These are phyloP conservation scores for Cryptosporidium viatorum DNA, from an alignment of 169 alveolate species.

Conservation along the genomic window DNA sequence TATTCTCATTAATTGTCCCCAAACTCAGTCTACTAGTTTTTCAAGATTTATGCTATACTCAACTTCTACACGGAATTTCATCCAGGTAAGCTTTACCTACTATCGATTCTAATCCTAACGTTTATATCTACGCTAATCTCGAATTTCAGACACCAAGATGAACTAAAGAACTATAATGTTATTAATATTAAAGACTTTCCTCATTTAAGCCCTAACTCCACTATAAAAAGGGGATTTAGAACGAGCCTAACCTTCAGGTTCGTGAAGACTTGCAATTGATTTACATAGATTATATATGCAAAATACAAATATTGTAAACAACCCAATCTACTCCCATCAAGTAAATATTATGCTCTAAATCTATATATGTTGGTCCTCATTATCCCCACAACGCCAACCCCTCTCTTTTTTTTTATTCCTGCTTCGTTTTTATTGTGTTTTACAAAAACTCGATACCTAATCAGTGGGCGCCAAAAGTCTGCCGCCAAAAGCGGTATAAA, in stretches of 20 bases:
- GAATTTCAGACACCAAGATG: slow-evolving; percentile 3
- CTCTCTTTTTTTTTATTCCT: background rate
- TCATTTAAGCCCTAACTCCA: background rate
- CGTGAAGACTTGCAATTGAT: background rate
- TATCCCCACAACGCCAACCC: background rate
- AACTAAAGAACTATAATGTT: background rate
- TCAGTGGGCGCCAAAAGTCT: background rate
- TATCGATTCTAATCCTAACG: background rate
- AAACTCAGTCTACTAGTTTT: slow-evolving; percentile 45
- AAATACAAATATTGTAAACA: background rate
- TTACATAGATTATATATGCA: background rate
- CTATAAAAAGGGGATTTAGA: slow-evolving; percentile 33
- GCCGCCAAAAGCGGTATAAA: background rate
- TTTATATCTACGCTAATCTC: background rate
- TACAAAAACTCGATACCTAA: slow-evolving; percentile 1
- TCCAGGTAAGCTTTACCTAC: slow-evolving; percentile 21
- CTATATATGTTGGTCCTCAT: background rate
- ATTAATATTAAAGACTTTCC: slow-evolving; percentile 28
- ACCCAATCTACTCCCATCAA: background rate
- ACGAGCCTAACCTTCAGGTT: slow-evolving; percentile 60
- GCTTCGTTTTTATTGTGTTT: background rate
- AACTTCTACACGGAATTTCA: slow-evolving; percentile 65
- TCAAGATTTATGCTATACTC: slow-evolving; percentile 44
- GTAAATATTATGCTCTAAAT: background rate
- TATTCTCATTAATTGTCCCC: slow-evolving; percentile 47